Evolutionary conservation across 163 green algal genomes (phyloP).

Genomic region (Chloroidium sp.): DNA sequence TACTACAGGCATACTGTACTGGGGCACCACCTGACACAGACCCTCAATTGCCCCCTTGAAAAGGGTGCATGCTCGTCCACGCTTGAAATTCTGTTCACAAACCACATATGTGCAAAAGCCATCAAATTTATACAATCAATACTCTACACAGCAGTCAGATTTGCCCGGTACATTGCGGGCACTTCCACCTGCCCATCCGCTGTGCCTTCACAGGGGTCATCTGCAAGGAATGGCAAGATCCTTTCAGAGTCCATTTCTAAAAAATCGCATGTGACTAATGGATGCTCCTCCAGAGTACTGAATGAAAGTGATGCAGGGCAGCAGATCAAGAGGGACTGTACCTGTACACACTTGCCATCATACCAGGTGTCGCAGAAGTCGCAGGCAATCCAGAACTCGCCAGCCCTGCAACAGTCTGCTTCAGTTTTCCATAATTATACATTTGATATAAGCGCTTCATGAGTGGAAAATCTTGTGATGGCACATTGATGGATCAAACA

Average conservation of each 20-base stretch:
- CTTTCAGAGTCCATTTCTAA: background rate
- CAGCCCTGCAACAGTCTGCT: conserved; percentile 19
- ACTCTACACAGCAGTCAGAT: background rate
- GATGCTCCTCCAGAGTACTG: background rate
- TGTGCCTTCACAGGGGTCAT: conserved; percentile 66
- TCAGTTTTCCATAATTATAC: background rate
- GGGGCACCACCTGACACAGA: too few relatives aligned
- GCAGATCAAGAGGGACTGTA: conserved; percentile 6
- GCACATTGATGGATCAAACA: too few relatives aligned
- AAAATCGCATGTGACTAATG: background rate
- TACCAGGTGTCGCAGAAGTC: conserved; percentile 76
- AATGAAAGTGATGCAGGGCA: background rate
- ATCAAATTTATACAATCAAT: too few relatives aligned
- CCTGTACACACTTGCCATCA: conserved; percentile 57
- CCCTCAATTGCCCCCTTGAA: too few relatives aligned
- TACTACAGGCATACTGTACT: too few relatives aligned
- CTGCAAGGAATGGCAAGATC: conserved; percentile 13
- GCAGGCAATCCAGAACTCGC: conserved; percentile 81
- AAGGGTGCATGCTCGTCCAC: too few relatives aligned
- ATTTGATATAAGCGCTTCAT: background rate
- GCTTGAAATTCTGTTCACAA: too few relatives aligned
- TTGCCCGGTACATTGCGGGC: conserved; percentile 10
- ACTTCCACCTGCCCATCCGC: conserved; percentile 57
- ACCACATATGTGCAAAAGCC: too few relatives aligned
- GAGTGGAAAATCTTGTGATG: too few relatives aligned